Conservation (phyloP, 2,329 filamentous ascomycete genomes). For the Neonectria hederae region DNA sequence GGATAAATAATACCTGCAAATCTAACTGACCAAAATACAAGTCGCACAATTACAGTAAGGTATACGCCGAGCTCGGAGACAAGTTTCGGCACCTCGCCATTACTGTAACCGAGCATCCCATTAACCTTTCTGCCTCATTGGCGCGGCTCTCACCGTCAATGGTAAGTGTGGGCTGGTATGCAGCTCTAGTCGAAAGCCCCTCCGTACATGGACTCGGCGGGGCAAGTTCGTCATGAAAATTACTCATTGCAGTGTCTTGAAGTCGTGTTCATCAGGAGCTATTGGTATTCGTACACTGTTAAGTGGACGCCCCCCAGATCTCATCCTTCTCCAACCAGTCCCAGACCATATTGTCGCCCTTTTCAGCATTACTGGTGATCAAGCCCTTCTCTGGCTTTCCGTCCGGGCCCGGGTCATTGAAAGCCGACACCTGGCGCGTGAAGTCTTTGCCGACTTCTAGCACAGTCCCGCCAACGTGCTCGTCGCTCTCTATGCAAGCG, state of each 20-base stretch:
- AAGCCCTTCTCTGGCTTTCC: constrained; percentile 40
- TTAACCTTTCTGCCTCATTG: not conserved
- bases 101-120: not conserved
- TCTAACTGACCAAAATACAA: too few species aligned
- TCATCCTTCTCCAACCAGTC: constrained; percentile 37
- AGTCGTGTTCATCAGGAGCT: not conserved
- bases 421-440: constrained; percentile 45
- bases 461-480: constrained; percentile 51
- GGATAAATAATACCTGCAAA: too few species aligned
- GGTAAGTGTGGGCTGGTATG: not conserved
- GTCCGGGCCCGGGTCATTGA: constrained; percentile 53
- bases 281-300: not conserved
- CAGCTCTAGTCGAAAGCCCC: not conserved
- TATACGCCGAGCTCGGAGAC: not conserved
- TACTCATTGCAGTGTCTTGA: not conserved
- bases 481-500: constrained; percentile 46
- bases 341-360: constrained; percentile 43
- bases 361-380: constrained; percentile 40
- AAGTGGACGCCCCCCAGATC: constrained; percentile 37
- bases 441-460: constrained; percentile 51
- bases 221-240: not conserved
- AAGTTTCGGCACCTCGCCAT: not conserved
- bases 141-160: not conserved
- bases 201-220: not conserved
- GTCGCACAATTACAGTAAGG: too few species aligned